A percentile compares a stretch with the other conserved stretches of the same genome.
Evolutionary conservation across 75 land plant species (phyloP).

Genomic region (Picea glauca): DNA sequence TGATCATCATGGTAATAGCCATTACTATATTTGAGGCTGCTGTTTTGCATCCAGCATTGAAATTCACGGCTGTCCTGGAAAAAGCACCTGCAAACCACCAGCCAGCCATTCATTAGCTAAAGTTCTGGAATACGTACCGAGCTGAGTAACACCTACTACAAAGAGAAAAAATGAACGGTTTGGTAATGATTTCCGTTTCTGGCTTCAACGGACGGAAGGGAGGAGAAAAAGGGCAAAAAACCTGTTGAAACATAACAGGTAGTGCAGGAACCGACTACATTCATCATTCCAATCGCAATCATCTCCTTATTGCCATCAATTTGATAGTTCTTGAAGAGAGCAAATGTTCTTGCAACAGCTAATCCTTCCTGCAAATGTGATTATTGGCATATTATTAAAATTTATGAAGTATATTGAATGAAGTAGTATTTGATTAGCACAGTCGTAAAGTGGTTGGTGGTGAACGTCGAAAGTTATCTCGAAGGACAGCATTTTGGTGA

Average conservation of each 20-base stretch:
- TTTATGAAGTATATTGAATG: no score
- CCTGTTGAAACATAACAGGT: constrained; percentile 46
- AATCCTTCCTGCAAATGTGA: constrained; percentile 27
- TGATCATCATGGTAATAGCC: constrained; percentile 30
- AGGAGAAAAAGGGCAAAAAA: no score
- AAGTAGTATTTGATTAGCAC: no score
- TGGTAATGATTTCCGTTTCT: no score
- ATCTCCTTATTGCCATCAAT: constrained; percentile 52
- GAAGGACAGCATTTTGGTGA: no score
- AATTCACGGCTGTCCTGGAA: constrained; percentile 50
- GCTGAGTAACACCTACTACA: no score
- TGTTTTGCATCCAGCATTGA: constrained; percentile 35
- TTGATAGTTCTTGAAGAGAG: constrained; percentile 36
- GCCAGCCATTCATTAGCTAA: no score
- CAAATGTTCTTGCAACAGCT: constrained; percentile 47
- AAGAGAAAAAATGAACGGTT: no score
- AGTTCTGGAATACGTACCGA: neutral
- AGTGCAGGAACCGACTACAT: constrained; percentile 39
- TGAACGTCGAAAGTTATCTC: no score
- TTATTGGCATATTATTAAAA: no score
- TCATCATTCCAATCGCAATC: constrained; percentile 43
- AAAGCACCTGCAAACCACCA: constrained; percentile 31
- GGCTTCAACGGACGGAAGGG: no score
- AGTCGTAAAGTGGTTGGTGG: no score
- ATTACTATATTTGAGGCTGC: constrained; percentile 44